phyloP scores from a whole-genome alignment of 495 filamentous ascomycete species.

The Daldinia decipiens region DNA sequence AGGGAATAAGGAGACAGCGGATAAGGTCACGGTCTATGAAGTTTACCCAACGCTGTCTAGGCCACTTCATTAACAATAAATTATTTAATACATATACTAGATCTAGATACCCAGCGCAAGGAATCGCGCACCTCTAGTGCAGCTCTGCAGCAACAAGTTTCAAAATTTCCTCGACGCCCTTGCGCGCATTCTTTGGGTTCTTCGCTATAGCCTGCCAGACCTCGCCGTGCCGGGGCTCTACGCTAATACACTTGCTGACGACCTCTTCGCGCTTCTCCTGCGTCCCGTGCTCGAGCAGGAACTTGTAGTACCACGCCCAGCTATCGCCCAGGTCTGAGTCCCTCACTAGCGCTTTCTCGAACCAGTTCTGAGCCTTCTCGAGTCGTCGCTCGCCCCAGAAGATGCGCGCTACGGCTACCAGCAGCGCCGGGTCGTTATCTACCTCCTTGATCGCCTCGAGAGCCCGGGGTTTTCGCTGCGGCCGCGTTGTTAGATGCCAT shows the following conservation, averaged over 20 bases:
- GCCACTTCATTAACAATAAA: not conserved
- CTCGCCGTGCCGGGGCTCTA: slow-evolving; percentile 92
- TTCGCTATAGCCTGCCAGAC: slow-evolving; percentile 88
- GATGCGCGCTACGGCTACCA: slow-evolving; percentile 68
- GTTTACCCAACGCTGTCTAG: not conserved
- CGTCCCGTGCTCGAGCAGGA: slow-evolving; percentile 87
- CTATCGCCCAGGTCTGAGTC: slow-evolving; percentile 90
- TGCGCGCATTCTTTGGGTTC: slow-evolving; percentile 79
- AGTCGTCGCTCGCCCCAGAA: slow-evolving; percentile 74
- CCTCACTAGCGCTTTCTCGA: slow-evolving; percentile 89
- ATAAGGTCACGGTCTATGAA: not conserved
- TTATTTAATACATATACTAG: not conserved
- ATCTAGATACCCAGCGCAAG: not conserved
- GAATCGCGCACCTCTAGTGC: slow-evolving; percentile 21
- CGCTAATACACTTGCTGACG: slow-evolving; percentile 74
- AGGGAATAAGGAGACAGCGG: not conserved
- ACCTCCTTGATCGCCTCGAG: slow-evolving; percentile 97
- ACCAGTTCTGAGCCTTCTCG: slow-evolving; percentile 94
- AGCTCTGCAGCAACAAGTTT: slow-evolving; percentile 73
- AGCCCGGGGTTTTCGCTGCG: slow-evolving; percentile 87
- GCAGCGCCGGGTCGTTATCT: slow-evolving; percentile 87
- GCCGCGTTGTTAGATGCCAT: slow-evolving; percentile 89
- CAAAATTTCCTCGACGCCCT: slow-evolving; percentile 81
- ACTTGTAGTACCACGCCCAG: slow-evolving; percentile 99
- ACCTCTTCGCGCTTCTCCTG: slow-evolving; percentile 89